Evolutionary conservation across 2,329 filamentous ascomycete genomes (phyloP).

Genomic region (Xylaria digitata): DNA sequence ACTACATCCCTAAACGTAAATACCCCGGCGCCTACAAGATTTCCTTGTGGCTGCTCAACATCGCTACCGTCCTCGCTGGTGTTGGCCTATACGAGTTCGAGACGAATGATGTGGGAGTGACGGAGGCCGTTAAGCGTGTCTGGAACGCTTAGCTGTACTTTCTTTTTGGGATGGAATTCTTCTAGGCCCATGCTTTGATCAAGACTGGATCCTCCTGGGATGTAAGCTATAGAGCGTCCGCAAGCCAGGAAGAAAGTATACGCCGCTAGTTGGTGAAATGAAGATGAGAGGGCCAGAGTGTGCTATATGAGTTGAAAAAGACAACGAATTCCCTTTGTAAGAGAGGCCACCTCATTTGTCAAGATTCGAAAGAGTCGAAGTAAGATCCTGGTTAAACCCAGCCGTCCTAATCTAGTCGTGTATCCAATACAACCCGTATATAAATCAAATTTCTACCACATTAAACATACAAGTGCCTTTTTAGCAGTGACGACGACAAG

Average conservation of each 20-base stretch:
- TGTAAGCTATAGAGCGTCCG: neutral
- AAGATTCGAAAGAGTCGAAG: constrained; percentile 23
- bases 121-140: constrained; percentile 86
- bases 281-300: constrained; percentile 13
- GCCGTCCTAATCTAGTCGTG: constrained; percentile 25
- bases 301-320: constrained; percentile 7
- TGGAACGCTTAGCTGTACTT: constrained; percentile 74
- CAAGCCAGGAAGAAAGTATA: neutral
- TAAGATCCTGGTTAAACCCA: constrained; percentile 4
- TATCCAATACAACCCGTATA: constrained; percentile 45
- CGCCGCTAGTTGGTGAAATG: constrained; percentile 1
- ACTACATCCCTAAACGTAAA: constrained; percentile 84
- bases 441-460: constrained; percentile 29
- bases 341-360: constrained; percentile 19
- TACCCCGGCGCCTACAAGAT: constrained; percentile 74
- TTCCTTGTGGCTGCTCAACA: constrained; percentile 83
- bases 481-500: neutral
- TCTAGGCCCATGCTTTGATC: neutral
- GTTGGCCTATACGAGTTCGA: constrained; percentile 97
- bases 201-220: neutral
- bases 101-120: constrained; percentile 96
- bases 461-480: constrained; percentile 10
- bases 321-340: constrained; percentile 27
- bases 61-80: constrained; percentile 81
- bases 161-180: neutral